phyloP scores from a whole-genome alignment of 257 asterid species.

The Perilla frutescens region DNA sequence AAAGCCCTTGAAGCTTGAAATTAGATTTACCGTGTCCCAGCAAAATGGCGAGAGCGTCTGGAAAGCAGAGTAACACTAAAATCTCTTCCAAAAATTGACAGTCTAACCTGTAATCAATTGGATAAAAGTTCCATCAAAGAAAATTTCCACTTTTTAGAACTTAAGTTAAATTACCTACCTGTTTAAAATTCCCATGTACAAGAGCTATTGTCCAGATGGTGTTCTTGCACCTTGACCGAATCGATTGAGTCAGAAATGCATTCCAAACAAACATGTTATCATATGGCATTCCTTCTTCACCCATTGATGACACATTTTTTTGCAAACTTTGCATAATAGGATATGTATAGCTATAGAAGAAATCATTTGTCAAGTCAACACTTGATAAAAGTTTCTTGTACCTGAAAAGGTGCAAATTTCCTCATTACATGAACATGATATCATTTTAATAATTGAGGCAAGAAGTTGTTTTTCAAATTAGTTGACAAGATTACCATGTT shows the following conservation, averaged over 20 bases:
- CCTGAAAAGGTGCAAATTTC: conserved; percentile 57
- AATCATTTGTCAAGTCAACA: conserved; percentile 96
- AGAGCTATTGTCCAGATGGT: conserved; percentile 95
- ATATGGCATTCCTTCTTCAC: conserved; percentile 88
- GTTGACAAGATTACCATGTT: conserved; percentile 26
- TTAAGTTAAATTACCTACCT: conserved; percentile 41
- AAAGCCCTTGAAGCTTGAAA: conserved; percentile 23
- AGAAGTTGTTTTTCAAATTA: conserved; percentile 15
- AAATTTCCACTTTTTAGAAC: not conserved
- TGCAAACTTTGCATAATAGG: conserved; percentile 95
- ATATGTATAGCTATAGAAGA: conserved; percentile 93
- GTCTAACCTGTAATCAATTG: conserved; percentile 66
- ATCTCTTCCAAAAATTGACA: conserved; percentile 95
- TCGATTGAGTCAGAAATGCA: conserved; percentile 80
- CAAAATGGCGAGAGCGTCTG: conserved; percentile 99
- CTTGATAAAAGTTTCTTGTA: conserved; percentile 97
- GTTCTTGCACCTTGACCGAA: conserved; percentile 90
- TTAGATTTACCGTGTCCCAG: conserved; percentile 89
- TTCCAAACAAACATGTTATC: conserved; percentile 99
- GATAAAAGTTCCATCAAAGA: conserved; percentile 16
- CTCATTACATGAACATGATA: conserved; percentile 20
- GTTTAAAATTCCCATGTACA: conserved; percentile 97
- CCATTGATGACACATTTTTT: conserved; percentile 71
- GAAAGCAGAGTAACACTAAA: conserved; percentile 84
- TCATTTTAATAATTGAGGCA: conserved; percentile 5